Conservation (phyloP, 1,284 basidiomycete species). For the Cutaneotrichosporon sp. region DNA sequence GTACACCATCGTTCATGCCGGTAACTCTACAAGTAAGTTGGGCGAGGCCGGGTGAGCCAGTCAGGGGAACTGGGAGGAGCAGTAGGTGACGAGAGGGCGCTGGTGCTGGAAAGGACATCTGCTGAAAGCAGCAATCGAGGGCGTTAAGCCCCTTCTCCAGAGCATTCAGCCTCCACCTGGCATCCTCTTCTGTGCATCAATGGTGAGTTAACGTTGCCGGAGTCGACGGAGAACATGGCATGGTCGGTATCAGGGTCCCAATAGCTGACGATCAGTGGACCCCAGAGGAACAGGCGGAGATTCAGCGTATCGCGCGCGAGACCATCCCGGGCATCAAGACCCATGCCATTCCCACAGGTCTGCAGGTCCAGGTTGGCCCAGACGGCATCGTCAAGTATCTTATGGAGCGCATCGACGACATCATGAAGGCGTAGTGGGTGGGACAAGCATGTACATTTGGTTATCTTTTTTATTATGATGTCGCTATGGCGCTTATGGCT, state of each 20-base stretch:
- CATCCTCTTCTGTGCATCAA: slow-evolving; percentile 42
- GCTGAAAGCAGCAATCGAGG: slow-evolving; percentile 35
- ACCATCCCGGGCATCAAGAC: slow-evolving; percentile 46
- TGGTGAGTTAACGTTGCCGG: too few relatives aligned
- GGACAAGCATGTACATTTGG: neutral
- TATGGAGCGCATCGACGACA: slow-evolving; percentile 40
- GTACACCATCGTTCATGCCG: slow-evolving; percentile 44
- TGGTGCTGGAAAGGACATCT: too few relatives aligned
- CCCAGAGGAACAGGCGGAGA: slow-evolving; percentile 44
- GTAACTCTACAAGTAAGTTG: slow-evolving; percentile 40
- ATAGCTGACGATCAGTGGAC: slow-evolving; percentile 40
- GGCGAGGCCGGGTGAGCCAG: neutral
- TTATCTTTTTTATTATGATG: neutral
- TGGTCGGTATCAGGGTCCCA: too few relatives aligned
- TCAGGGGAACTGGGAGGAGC: too few relatives aligned
- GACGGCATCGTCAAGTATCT: slow-evolving; percentile 43
- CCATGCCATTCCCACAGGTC: slow-evolving; percentile 42
- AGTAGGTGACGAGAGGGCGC: too few relatives aligned
- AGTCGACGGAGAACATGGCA: too few relatives aligned
- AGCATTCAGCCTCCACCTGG: slow-evolving; percentile 40
- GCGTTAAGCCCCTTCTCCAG: slow-evolving; percentile 34
- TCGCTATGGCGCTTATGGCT: too few relatives aligned
- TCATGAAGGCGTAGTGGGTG: slow-evolving; percentile 33
- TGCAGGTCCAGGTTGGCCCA: slow-evolving; percentile 43
- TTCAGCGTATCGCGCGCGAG: slow-evolving; percentile 40